Base-by-base conservation (phyloP, 73 alveolate genomes). In the Durusdinium trenchii region DNA sequence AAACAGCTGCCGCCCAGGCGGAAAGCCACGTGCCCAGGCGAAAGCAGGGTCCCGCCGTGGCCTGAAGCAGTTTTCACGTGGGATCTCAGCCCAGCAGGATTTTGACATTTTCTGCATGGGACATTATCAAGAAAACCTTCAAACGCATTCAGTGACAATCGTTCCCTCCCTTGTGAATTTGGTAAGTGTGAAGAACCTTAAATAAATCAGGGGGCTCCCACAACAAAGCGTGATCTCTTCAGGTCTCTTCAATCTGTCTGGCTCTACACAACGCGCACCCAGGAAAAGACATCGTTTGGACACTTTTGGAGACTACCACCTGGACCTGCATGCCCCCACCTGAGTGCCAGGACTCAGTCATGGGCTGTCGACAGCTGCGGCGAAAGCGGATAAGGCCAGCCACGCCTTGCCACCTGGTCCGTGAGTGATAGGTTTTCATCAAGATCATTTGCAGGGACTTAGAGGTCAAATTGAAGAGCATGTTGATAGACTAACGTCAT, bases 1-100 rank as follows among this genome's bases (percentile, higher is more conserved):
- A 87, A 87, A 69, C 95, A 87, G 32, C 61, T 40, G 64, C 61
- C 48, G 95, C 95, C 95, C 50, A 67, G 38, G 38, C 95, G 95
- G 50, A 87, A 62, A 16, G 95, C 95, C 86, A 60, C 67, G 85
- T 43, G 85, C 51, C 95, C 95, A 26, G 42, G 28, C n/a, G n/a
- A n/a, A n/a, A n/a, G n/a, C n/a, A n/a, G n/a, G n/a, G n/a, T n/a
- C n/a, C n/a, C n/a, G n/a, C n/a, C n/a, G n/a, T n/a, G n/a, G n/a
- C n/a, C n/a, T n/a, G n/a, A n/a, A n/a, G n/a, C n/a, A n/a, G n/a
- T n/a, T n/a, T n/a, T n/a, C n/a, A n/a, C n/a, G n/a, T n/a, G n/a
- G n/a, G n/a, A n/a, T n/a, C 20, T 54, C 9, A 54, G 28, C 64
- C 20, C 28, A 12, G 64, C 28, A 54, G 64, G 20, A 54, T 54